phyloP scores from a whole-genome alignment of 163 green algal genomes.

The Prototheca cutis region DNA sequence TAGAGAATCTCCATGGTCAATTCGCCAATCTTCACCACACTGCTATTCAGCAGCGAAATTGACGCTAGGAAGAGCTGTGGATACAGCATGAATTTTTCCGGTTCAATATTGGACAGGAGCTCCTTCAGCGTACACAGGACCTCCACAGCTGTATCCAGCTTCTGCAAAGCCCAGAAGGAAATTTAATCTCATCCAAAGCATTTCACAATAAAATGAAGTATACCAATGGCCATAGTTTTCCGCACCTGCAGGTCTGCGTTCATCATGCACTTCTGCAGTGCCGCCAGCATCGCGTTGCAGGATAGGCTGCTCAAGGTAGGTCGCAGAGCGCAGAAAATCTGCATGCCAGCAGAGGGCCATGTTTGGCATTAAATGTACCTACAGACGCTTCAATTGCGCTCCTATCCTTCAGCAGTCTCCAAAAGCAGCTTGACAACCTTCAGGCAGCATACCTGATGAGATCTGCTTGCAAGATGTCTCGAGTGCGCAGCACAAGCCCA shows the following conservation, averaged over 20 bases:
- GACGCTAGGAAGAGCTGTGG: slow-evolving; percentile 64
- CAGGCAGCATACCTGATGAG: slow-evolving; percentile 48
- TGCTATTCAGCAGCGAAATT: slow-evolving; percentile 60
- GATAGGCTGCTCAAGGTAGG: slow-evolving; percentile 50
- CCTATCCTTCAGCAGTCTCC: too few relatives aligned
- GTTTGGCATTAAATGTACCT: too few relatives aligned
- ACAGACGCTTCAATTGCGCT: too few relatives aligned
- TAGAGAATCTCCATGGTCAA: slow-evolving; percentile 52
- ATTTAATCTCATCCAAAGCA: background rate
- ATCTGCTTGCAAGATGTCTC: slow-evolving; percentile 60
- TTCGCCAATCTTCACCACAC: slow-evolving; percentile 61
- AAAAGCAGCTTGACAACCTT: too few relatives aligned
- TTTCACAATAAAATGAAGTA: background rate
- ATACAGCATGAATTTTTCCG: slow-evolving; percentile 66
- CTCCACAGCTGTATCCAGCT: slow-evolving; percentile 52
- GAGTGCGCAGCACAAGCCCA: slow-evolving; percentile 63
- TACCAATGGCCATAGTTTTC: background rate
- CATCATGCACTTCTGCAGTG: slow-evolving; percentile 59
- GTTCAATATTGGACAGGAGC: slow-evolving; percentile 41
- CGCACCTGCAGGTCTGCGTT: slow-evolving; percentile 2
- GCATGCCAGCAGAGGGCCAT: slow-evolving; percentile 6
- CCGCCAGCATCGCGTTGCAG: slow-evolving; percentile 50
- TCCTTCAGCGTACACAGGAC: slow-evolving; percentile 63
- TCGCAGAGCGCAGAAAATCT: slow-evolving; percentile 66
- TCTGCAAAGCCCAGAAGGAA: background rate